Base-by-base conservation (phyloP, 73 alveolate genomes). In the Paramecium octaurelia region DNA sequence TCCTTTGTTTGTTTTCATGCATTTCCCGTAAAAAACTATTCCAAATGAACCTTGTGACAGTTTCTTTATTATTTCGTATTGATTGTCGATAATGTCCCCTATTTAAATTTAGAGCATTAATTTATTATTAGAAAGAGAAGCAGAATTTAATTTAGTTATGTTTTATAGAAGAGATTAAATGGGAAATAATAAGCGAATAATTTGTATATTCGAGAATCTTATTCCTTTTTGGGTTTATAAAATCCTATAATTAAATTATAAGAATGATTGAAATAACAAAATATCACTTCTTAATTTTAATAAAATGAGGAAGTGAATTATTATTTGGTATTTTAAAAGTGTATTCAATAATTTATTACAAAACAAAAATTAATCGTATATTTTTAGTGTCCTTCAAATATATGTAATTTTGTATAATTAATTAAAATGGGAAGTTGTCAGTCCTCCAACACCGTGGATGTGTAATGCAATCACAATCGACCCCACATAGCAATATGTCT, bases 11-110 rank as follows among this genome's bases (percentile, higher is more conserved):
- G 93, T 91, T 70, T 84, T 50, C 1, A 76, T 43, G 38, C 38
- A 10, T 54, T 34, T 91, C 48, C 95, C 95, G 14, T 24, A 36
- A 43, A 27, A 91, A 43, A 91, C 89, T 85, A 29, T 69, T 27
- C 95, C 95, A 50, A 91, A 91, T 5, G 93, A 91, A 12, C 95
- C 95, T 34, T 80, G 23, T 8, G 91, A 80, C 20, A 80, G 18
- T 44, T 23, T 21, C 24, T 46, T 80, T 2, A 43, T 46, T 11
- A 80, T 80, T 80, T 80, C 71, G 24, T 23, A 80, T 46, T 80
- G 20, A 46, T 80, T 42, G 31, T 80, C 75, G 9, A 80, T 80
- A 46, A 80, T 80, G 46, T 80, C 91, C 18, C 91, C 91, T 80
- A 64, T 64, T 64, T 64, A 64, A 64, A 64, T 64, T 64, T 64